phyloP scores from a whole-genome alignment of 2,329 filamentous ascomycete species.

The Botrytis aclada region DNA sequence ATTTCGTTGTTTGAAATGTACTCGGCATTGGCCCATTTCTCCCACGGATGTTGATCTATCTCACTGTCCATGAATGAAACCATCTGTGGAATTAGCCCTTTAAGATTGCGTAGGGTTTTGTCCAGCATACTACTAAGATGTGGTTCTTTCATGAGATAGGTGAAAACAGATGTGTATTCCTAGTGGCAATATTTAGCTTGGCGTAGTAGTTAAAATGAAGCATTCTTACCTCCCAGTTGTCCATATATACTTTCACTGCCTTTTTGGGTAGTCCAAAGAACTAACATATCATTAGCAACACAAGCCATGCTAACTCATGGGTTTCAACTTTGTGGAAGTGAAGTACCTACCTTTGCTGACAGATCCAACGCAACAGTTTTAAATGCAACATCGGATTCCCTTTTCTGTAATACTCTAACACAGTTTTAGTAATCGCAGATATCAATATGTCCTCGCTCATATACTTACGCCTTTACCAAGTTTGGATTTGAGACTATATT shows the following conservation, averaged over 20 bases:
- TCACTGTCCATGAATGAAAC: constrained; percentile 57
- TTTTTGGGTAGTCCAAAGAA: constrained; percentile 34
- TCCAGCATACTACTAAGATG: constrained; percentile 44
- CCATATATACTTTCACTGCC: constrained; percentile 28
- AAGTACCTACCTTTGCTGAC: constrained; percentile 24
- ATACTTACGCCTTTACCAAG: constrained; percentile 27
- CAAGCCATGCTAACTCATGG: not conserved
- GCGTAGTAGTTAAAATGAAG: not conserved
- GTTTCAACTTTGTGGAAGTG: not conserved
- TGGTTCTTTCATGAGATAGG: constrained; percentile 46
- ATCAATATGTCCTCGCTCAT: not conserved
- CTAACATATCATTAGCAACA: constrained; percentile 19
- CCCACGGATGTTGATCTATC: constrained; percentile 62
- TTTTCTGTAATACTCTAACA: constrained; percentile 30
- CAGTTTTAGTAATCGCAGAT: constrained; percentile 15
- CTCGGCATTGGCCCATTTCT: constrained; percentile 48
- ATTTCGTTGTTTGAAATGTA: constrained; percentile 46
- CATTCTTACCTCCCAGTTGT: constrained; percentile 37
- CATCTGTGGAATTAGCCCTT: constrained; percentile 50
- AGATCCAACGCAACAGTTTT: constrained; percentile 26
- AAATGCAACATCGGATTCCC: constrained; percentile 28
- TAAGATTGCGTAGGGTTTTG: constrained; percentile 40
- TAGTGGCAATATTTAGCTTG: constrained; percentile 30
- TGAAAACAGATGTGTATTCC: constrained; percentile 19
- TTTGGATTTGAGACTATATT: constrained; percentile 30